Base-by-base conservation (phyloP, 2,329 filamentous ascomycete genomes). In the Diaporthe sp. region DNA sequence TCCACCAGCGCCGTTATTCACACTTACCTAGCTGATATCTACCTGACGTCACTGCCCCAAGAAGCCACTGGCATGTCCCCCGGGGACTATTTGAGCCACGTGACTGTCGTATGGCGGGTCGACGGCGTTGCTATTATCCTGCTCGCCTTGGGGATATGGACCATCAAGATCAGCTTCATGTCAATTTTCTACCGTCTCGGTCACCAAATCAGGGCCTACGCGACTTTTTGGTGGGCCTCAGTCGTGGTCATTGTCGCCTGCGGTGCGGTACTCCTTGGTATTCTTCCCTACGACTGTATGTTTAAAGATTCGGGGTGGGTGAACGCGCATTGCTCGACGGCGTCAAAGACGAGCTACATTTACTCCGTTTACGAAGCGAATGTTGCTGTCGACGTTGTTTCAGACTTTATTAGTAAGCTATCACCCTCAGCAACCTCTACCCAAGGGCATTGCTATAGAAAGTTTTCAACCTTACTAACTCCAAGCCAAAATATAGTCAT, bases 391-490 rank as follows among this genome's bases (percentile, higher is more conserved):
- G 77, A 79, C 72, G 76, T 73, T 10, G 3, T 77, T 5, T 77
- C 78, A 1, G 78, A 79, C 51, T 34, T 71, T 8, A 25, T 76
- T 13, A 77, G 77, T 78, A 28, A 75, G 76, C 34, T 15, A n/a
- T 58, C 9, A 15, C 13, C 39, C 17, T 37, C 22, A 34, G 28
- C 10, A 37, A 58, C 25, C 9, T 3, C 15, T 28, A 17, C 28
- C 2, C 7, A 8, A 10, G 44, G 42, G 42, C 1, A 17, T 44
- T 49, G 0, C 22, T 25, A 22, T 3, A 31, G 2, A 19, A 37
- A 7, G 22, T 31, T 4, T 58, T 22, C 0, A 19, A 8, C 12
- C 7, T 22, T 22, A 37, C 55, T 58, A 37, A 58, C 17, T 19
- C 7, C 28, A 37, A 22, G 15, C 8, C 4, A 58, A 7, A 4